Evolutionary conservation across 345 rosid species (phyloP), one percentile per base, ranked within the genome.

Genomic region (Corymbia maculata): DNA sequence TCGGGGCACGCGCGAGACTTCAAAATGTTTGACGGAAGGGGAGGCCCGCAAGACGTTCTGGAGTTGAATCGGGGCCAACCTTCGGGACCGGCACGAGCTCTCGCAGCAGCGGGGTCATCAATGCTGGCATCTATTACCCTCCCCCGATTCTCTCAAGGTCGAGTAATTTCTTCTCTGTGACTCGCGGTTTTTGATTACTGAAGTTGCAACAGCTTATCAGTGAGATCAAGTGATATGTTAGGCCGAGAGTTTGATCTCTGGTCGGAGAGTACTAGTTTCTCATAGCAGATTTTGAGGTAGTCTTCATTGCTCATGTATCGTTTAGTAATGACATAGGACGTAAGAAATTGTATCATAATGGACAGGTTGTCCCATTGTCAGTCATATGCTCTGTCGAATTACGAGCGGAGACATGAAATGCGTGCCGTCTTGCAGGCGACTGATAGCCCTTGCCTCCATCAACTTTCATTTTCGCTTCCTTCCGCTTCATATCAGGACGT

Each of bases 121-220:
- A 96, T 89, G 98, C 98, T 52, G 98, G 99, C 90, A 95, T 97
- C 90, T 97, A 96, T 88, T 97, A 96, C 88, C 94, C 95, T 88
- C 93, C 88, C 86, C 88, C 86, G 87, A 90, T 90, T 96, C 98
- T 51, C 94, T 94, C 89, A 95, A 96, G 95, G 97, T 95, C 68
- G 4, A 24, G 52, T 66, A 59, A 88, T 90, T 52, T 11, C 49
- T 47, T 16, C 22, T 26, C 68, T 64, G 52, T 30, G 6, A 79
- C 32, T 57, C 44, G 79, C 44, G 22, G 79, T 7, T 68, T 32
- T 68, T 68, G 11, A n/a, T 30, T 22, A 11, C 44, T 30, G 79
- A 68, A 68, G 79, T 68, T 68, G 7, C 42, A 32, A 30, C 44
- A 4, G 79, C 45, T 32, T 9, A 68, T 16, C 79, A 32, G 79